phyloP scores from a whole-genome alignment of 140 eudicot genomes.

The Eryngium alpinum region DNA sequence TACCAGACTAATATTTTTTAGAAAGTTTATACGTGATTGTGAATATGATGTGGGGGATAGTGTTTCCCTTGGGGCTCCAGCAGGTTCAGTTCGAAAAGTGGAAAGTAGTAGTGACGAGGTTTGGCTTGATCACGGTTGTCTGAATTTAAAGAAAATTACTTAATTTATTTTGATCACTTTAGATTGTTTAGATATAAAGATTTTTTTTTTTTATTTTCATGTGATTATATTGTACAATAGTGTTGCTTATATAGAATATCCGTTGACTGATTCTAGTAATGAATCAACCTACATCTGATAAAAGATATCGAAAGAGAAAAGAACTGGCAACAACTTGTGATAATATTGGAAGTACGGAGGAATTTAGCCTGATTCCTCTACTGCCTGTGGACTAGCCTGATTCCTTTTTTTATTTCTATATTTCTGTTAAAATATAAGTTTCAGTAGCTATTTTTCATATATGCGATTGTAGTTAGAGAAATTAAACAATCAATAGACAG shows the following conservation, averaged over 20 bases:
- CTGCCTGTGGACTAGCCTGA: too few species aligned
- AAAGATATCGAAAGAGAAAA: too few species aligned
- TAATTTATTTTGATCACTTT: constrained; percentile 3
- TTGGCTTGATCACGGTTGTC: constrained; percentile 23
- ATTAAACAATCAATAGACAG: too few species aligned
- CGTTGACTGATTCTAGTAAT: too few species aligned
- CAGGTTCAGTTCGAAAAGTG: constrained; percentile 7
- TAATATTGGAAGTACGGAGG: too few species aligned
- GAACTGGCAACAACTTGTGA: too few species aligned
- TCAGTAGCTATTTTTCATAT: too few species aligned
- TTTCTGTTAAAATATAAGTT: too few species aligned
- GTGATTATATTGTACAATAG: constrained; percentile 19
- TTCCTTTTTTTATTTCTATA: too few species aligned
- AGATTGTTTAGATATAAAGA: constrained; percentile 21
- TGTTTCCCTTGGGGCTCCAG: constrained; percentile 10
- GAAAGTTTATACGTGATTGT: background rate
- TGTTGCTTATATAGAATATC: constrained; percentile 27
- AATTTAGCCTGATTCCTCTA: too few species aligned
- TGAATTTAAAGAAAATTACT: constrained; percentile 16
- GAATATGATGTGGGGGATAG: background rate
- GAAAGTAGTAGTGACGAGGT: background rate
- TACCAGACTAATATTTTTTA: background rate
- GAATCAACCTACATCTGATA: too few species aligned
- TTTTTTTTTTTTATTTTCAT: constrained; percentile 12
- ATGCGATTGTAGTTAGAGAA: too few species aligned